phyloP scores from a whole-genome alignment of 345 rosid species.

The Theobroma cacao region DNA sequence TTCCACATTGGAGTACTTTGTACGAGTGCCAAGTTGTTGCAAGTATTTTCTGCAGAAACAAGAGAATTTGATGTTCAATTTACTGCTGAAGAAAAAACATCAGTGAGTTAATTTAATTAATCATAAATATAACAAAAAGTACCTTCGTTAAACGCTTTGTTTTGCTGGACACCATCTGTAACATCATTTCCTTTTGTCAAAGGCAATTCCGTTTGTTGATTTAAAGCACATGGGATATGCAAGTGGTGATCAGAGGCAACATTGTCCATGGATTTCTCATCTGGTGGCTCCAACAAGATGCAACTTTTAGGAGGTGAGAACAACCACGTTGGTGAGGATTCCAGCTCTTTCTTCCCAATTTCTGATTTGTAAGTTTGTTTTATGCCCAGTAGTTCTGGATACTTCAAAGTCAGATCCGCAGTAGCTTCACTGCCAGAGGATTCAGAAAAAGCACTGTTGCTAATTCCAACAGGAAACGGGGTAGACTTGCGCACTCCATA shows the following conservation, averaged over 20 bases:
- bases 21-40: conserved; percentile 21
- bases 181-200: conserved; percentile 13
- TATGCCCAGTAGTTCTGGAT: conserved; percentile 75
- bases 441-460: conserved; percentile 39
- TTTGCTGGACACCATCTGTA: conserved; percentile 16
- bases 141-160: conserved; percentile 19
- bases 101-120: not conserved
- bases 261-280: conserved; percentile 31
- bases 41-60: conserved; percentile 27
- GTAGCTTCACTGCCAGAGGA: conserved; percentile 51
- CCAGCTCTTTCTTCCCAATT: conserved; percentile 42
- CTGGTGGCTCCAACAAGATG: conserved; percentile 60
- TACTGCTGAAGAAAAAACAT: not conserved
- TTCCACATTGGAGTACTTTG: conserved; percentile 71
- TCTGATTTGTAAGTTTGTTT: conserved; percentile 39
- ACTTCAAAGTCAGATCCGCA: conserved; percentile 45
- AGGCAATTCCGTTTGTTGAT: conserved; percentile 14
- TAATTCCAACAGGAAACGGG: conserved; percentile 50
- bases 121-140: not conserved
- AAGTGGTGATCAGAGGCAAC: conserved; percentile 20
- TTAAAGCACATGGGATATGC: conserved; percentile 16
- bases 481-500: conserved; percentile 39
- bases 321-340: conserved; percentile 70
- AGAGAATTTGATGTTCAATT: not conserved
- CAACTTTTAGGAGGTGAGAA: conserved; percentile 92